Conservation (phyloP, 495 filamentous ascomycete species). For the Thermothielavioides terrestris region DNA sequence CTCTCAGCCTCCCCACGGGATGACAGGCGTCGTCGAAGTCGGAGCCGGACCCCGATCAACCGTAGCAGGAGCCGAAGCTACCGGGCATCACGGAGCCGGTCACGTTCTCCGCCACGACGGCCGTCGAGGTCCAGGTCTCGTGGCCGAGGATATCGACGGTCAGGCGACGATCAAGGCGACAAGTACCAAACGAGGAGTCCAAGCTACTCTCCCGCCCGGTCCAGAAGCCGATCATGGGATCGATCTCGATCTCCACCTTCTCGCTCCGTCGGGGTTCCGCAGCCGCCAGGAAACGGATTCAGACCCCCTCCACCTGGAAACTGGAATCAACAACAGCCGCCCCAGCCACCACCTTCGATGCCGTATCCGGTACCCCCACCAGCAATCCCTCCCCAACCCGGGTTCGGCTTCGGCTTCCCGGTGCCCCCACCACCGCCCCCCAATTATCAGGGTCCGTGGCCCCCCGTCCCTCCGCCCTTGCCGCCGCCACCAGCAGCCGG, state of each 20-base stretch:
- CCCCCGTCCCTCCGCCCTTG: slow-evolving; percentile 35
- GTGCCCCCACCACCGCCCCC: slow-evolving; percentile 37
- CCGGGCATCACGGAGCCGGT: slow-evolving; percentile 24
- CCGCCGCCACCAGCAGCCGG: slow-evolving; percentile 20
- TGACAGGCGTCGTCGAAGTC: slow-evolving; percentile 7
- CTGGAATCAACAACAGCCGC: slow-evolving; percentile 15
- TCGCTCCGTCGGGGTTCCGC: slow-evolving; percentile 8
- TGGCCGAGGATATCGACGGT: slow-evolving; percentile 21
- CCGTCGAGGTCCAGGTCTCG: slow-evolving; percentile 32
- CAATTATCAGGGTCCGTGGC: slow-evolving; percentile 46
- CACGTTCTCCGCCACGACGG: slow-evolving; percentile 35
- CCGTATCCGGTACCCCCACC: neutral
- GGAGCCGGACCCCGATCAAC: neutral
- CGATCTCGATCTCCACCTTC: neutral
- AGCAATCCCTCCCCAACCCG: slow-evolving; percentile 15
- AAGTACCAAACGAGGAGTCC: neutral
- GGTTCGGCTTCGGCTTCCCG: slow-evolving; percentile 11
- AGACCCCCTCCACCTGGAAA: slow-evolving; percentile 23
- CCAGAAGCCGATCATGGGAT: slow-evolving; percentile 1
- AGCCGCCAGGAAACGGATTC: slow-evolving; percentile 26
- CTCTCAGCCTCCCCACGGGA: slow-evolving; percentile 14
- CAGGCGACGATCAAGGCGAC: slow-evolving; percentile 5
- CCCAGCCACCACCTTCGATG: neutral
- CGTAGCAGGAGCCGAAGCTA: slow-evolving; percentile 8
- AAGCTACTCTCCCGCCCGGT: neutral